Evolutionary conservation across 208 protist species (phyloP).

Genomic region (Trypanosoma boissoni): DNA sequence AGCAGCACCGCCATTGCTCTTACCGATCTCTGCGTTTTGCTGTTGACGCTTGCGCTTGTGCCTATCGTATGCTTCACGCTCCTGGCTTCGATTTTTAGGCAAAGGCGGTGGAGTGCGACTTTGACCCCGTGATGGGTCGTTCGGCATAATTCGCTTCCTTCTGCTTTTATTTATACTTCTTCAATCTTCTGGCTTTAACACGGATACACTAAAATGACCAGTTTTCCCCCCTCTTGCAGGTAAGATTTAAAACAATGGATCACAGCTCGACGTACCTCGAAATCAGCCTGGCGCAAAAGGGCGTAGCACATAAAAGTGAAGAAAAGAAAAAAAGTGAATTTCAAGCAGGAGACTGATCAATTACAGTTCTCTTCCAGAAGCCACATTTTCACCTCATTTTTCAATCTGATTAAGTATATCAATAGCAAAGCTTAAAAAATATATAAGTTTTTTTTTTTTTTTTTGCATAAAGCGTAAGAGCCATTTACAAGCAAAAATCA

Average conservation of each 20-base stretch:
- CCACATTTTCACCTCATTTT: background rate
- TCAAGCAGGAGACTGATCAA: background rate
- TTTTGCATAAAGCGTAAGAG: background rate
- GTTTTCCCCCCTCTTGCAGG: too few relatives aligned
- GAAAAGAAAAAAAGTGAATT: too few relatives aligned
- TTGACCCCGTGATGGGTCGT: background rate
- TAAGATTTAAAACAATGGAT: too few relatives aligned
- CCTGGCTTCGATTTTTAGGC: background rate
- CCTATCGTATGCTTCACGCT: conserved; percentile 17
- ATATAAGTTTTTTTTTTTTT: background rate
- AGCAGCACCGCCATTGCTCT: conserved; percentile 9
- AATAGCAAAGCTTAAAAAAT: background rate
- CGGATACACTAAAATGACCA: too few relatives aligned
- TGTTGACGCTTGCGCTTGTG: conserved; percentile 21
- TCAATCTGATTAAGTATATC: background rate
- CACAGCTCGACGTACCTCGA: too few relatives aligned
- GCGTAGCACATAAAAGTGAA: too few relatives aligned
- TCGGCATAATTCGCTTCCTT: background rate
- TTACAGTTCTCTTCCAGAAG: background rate
- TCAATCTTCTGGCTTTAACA: too few relatives aligned
- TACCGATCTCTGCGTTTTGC: conserved; percentile 15
- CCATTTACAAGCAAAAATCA: background rate
- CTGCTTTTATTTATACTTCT: too few relatives aligned
- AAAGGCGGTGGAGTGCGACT: background rate
- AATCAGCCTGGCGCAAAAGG: too few relatives aligned